Base-by-base conservation (phyloP, 2,329 filamentous ascomycete genomes). In the Fusarium aywerte region DNA sequence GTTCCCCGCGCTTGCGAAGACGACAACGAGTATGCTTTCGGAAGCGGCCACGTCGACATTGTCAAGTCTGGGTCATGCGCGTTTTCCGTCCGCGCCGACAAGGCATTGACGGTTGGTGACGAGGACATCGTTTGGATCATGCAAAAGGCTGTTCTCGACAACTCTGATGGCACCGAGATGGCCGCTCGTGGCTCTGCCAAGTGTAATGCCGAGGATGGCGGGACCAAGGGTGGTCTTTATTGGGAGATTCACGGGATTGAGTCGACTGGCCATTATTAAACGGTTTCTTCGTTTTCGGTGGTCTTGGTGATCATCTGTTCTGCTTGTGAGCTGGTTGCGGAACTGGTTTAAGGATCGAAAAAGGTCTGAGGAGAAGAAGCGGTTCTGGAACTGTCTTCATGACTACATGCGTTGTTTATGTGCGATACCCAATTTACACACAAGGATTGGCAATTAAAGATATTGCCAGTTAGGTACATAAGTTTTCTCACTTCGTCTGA, bases 1-100 rank as follows among this genome's bases (percentile, higher is more conserved):
- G 51, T 78, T 49, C 57, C 65, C 5, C 36, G 40, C 47, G 48
- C 54, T 12, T 35, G 50, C 33, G 47, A 69, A n/a, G 65, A 57
- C 48, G 35, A 53, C 18, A 33, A 49, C n/a, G 58, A 55, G 25
- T 64, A 68, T 25, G 61, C 42, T 25, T 42, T 20, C 7, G 61
- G 51, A 33, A 38, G 53, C 33, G 60, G 60, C 4, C 71, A 67
- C 21, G 62, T 74, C 40, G 64, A 73, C 27, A 54, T 76, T 20
- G 58, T 76, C 44, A 68, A 68, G 32, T 64, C 65, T 6, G 67
- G 58, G n/a, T 70, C 69, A 16, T 76, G 75, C 59, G 57, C 68
- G 9, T 65, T 76, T 33, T 67, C 68, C 23, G 70, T 76, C 38
- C 67, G 73, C 40, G 68, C 74, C 16, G 49, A 53, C 20, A 51